Evolutionary conservation across 352 stramenopile genomes (phyloP).

Genomic region (Poterioochromonas sp.): DNA sequence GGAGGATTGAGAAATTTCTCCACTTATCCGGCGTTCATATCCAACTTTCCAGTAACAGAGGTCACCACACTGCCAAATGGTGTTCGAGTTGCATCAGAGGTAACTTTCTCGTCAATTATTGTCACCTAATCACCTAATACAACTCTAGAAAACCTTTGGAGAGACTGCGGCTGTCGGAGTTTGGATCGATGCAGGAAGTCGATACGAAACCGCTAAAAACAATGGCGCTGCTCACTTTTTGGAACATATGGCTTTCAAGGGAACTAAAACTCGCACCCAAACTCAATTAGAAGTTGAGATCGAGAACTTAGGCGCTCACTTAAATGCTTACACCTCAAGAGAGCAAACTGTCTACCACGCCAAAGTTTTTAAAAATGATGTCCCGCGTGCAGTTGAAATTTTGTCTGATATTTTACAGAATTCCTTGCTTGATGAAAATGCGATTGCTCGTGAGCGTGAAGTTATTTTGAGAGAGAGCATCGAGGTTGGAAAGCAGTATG

Average conservation of each 20-base stretch:
- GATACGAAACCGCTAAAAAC: slow-evolving; percentile 96
- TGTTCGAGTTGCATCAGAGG: slow-evolving; percentile 92
- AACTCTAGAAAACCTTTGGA: slow-evolving; percentile 76
- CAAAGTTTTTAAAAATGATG: slow-evolving; percentile 99
- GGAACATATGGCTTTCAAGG: slow-evolving; percentile 99
- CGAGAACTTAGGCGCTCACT: slow-evolving; percentile 99
- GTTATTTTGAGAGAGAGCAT: slow-evolving; percentile 99
- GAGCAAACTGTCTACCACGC: slow-evolving; percentile 99
- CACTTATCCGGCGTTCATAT: slow-evolving; percentile 59
- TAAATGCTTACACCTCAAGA: slow-evolving; percentile 95
- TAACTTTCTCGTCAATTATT: slow-evolving; percentile 38
- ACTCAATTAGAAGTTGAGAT: slow-evolving; percentile 98
- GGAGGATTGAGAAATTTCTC: no score
- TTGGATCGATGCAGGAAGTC: slow-evolving; percentile 86
- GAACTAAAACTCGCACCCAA: slow-evolving; percentile 89
- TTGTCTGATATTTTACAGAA: slow-evolving; percentile 97
- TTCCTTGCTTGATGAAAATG: slow-evolving; percentile 87
- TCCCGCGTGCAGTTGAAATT: slow-evolving; percentile 93
- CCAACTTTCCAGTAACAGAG: slow-evolving; percentile 86
- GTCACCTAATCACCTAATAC: neutral
- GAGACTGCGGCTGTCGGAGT: slow-evolving; percentile 97
- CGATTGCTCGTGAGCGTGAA: slow-evolving; percentile 92
- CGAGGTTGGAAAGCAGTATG: slow-evolving; percentile 58
- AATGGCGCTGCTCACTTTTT: slow-evolving; percentile 99
- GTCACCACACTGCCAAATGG: slow-evolving; percentile 90